These are phyloP conservation scores for Brassica hybrid DNA, from an alignment of 441 rosid genomes.

Conservation along the genomic window DNA sequence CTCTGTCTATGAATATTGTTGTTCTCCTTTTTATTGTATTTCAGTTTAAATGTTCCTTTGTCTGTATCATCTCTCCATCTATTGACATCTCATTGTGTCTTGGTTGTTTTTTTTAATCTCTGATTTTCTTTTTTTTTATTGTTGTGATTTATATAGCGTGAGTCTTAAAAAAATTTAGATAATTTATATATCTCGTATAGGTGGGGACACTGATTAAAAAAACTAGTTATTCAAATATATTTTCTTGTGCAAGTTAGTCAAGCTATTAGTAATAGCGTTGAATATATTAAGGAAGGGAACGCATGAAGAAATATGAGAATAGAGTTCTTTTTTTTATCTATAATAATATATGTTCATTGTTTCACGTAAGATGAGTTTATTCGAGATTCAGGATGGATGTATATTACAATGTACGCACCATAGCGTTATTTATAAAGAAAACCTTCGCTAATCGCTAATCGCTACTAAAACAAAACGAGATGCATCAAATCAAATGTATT, in stretches of 20 bases:
- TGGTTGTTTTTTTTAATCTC: not conserved
- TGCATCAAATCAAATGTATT: not conserved
- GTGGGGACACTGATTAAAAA: not conserved
- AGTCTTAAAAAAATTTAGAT: not conserved
- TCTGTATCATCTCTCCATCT: conserved; percentile 12
- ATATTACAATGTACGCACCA: not conserved
- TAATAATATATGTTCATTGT: not conserved
- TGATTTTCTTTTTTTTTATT: not conserved
- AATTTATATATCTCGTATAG: not conserved
- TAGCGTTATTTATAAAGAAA: not conserved
- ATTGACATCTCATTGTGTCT: conserved; percentile 8
- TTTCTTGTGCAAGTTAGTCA: not conserved
- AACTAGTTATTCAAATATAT: not conserved
- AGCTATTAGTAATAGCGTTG: not conserved
- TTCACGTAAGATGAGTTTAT: conserved; percentile 6
- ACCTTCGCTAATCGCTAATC: not conserved
- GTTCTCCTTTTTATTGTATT: not conserved
- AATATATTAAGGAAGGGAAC: not conserved
- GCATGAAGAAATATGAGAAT: not conserved
- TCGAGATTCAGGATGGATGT: not conserved
- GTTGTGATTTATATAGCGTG: not conserved
- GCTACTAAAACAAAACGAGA: not conserved
- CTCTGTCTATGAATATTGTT: not conserved
- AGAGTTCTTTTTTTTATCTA: not conserved
- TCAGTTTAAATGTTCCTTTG: conserved; percentile 2